Percentiles rank a stretch among this genome's conserved stretches.
Conservation (phyloP, 495 filamentous ascomycete genomes). For the Penicillium simplicissimum region DNA sequence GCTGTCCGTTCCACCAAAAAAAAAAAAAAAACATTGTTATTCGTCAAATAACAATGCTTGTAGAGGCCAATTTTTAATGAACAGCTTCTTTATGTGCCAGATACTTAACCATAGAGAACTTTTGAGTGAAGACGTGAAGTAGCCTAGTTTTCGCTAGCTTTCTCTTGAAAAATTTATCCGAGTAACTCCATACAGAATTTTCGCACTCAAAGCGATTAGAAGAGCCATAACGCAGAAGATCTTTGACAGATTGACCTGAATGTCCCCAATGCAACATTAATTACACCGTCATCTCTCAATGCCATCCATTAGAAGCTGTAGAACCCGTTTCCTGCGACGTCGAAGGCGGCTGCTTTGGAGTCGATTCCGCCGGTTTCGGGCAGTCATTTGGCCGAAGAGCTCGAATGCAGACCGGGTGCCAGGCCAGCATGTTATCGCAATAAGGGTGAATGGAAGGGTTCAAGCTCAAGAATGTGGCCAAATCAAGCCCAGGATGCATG, state of each 20-base stretch:
- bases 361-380: not conserved
- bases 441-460: constrained; percentile 8
- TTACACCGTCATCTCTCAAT: not conserved
- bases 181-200: not conserved
- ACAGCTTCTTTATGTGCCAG: too few species aligned
- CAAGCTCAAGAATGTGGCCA: constrained; percentile 6
- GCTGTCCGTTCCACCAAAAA: too few species aligned
- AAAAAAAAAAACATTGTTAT: too few species aligned
- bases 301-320: not conserved
- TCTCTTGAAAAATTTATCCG: not conserved
- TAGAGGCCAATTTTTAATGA: too few species aligned
- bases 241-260: not conserved
- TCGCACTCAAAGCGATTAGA: not conserved
- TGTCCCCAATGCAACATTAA: not conserved
- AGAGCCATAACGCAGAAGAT: not conserved
- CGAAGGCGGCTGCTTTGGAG: not conserved
- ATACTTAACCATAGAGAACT: too few species aligned
- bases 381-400: not conserved
- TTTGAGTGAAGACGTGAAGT: too few species aligned
- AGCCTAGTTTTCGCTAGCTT: too few species aligned
- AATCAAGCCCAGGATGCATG: constrained; percentile 10
- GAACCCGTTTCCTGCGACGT: not conserved
- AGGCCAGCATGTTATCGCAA: constrained; percentile 6
- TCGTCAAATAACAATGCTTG: too few species aligned
- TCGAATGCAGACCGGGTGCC: constrained; percentile 5